These are phyloP conservation scores for Staphylotrichum tortipilum DNA, from an alignment of 495 filamentous ascomycete genomes.

Conservation along the genomic window DNA sequence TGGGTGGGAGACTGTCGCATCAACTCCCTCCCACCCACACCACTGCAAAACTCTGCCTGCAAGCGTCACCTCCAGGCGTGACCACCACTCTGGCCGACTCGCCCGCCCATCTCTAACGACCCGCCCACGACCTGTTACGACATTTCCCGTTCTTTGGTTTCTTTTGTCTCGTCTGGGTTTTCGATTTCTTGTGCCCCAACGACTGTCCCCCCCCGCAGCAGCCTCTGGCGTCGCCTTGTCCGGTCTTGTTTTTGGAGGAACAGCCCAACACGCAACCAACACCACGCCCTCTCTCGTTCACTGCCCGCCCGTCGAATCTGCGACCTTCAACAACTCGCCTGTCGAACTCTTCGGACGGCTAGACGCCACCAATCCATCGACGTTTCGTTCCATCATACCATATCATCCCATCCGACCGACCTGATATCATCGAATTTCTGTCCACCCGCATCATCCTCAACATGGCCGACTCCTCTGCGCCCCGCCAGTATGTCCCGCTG, in stretches of 20 bases:
- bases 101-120: neutral
- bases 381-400: too few relatives aligned
- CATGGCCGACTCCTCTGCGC: constrained; percentile 39
- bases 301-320: too few relatives aligned
- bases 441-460: neutral
- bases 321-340: too few relatives aligned
- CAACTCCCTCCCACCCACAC: neutral
- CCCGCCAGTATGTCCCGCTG: constrained; percentile 63
- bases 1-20: neutral
- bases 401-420: too few relatives aligned
- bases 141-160: neutral
- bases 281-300: too few relatives aligned
- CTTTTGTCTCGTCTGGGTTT: neutral
- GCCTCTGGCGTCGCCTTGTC: neutral
- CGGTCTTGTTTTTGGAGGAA: too few relatives aligned
- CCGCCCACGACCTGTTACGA: constrained; percentile 4
- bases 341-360: too few relatives aligned
- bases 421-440: neutral
- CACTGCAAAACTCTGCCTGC: constrained; percentile 6
- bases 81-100: neutral
- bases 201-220: neutral
- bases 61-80: constrained; percentile 1
- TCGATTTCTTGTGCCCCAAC: neutral
- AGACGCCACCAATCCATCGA: too few relatives aligned
- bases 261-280: too few relatives aligned